These are phyloP conservation scores for Streptanthus diversifolius DNA, from an alignment of 345 rosid genomes.

Conservation along the genomic window DNA sequence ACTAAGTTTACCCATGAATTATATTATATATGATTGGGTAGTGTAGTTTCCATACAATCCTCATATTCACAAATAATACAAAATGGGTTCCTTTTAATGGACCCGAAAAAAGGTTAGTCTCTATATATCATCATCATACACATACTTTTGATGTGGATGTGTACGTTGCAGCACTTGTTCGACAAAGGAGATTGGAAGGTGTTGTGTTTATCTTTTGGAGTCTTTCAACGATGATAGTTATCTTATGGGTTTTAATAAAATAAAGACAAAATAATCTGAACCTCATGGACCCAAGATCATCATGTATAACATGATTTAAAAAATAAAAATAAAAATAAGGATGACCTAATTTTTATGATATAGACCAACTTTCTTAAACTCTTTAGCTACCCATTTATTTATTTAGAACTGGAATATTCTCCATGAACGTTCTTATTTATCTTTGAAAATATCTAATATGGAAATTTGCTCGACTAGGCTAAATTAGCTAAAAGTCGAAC, in stretches of 20 bases:
- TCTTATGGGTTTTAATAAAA: constrained; percentile 11
- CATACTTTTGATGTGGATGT: constrained; percentile 34
- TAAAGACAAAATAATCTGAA: constrained; percentile 18
- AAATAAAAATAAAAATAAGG: too few species aligned
- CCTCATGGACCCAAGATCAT: constrained; percentile 25
- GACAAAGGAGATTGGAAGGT: constrained; percentile 30
- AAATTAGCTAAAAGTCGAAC: neutral
- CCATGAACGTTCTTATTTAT: neutral
- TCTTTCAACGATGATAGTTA: constrained; percentile 14
- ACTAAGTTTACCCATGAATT: neutral
- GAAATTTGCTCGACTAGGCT: neutral
- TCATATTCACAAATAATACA: neutral
- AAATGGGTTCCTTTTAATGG: neutral
- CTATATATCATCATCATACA: constrained; percentile 24
- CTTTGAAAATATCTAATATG: neutral
- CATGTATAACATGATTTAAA: neutral
- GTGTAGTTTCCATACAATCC: neutral
- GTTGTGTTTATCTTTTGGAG: constrained; percentile 16
- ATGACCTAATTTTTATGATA: constrained; percentile 17
- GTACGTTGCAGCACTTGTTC: constrained; percentile 28
- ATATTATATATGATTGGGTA: neutral
- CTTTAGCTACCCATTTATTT: neutral
- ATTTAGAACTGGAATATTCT: constrained; percentile 1
- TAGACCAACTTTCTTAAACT: constrained; percentile 16
- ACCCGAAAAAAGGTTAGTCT: constrained; percentile 12